Evolutionary conservation across 1,139 yeast genomes (phyloP).

Genomic region (Yamadazyma friedrichii): DNA sequence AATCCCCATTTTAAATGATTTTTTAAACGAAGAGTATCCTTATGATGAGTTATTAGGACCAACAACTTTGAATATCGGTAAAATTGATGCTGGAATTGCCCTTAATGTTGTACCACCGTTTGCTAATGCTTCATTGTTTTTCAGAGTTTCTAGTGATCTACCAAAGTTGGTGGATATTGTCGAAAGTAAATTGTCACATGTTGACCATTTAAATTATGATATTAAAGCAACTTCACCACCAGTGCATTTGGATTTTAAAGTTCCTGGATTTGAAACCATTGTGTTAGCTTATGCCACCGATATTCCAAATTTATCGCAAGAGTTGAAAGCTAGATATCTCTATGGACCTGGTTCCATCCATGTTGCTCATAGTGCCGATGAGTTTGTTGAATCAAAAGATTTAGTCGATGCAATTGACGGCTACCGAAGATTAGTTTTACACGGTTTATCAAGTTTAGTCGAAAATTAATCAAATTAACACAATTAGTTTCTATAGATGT

Average conservation of each 20-base stretch:
- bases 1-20: constrained; percentile 44
- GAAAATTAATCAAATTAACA: neutral
- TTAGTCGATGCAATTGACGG: constrained; percentile 55
- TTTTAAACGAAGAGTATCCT: constrained; percentile 44
- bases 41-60: constrained; percentile 54
- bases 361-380: constrained; percentile 66
- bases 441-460: constrained; percentile 10
- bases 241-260: constrained; percentile 53
- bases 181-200: constrained; percentile 29
- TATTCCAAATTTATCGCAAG: constrained; percentile 50
- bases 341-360: constrained; percentile 72
- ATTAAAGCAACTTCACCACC: constrained; percentile 29
- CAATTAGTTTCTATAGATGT: neutral
- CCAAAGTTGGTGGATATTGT: constrained; percentile 37
- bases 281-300: constrained; percentile 65
- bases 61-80: constrained; percentile 62
- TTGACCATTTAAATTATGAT: constrained; percentile 26
- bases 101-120: constrained; percentile 63
- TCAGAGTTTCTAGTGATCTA: constrained; percentile 55
- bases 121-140: constrained; percentile 49
- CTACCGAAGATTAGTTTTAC: constrained; percentile 35
- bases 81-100: constrained; percentile 58
- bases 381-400: constrained; percentile 52
- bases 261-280: constrained; percentile 61
- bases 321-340: constrained; percentile 44